Base-by-base conservation (phyloP, 2,329 filamentous ascomycete species). In the Cordyceps cateniannulata region DNA sequence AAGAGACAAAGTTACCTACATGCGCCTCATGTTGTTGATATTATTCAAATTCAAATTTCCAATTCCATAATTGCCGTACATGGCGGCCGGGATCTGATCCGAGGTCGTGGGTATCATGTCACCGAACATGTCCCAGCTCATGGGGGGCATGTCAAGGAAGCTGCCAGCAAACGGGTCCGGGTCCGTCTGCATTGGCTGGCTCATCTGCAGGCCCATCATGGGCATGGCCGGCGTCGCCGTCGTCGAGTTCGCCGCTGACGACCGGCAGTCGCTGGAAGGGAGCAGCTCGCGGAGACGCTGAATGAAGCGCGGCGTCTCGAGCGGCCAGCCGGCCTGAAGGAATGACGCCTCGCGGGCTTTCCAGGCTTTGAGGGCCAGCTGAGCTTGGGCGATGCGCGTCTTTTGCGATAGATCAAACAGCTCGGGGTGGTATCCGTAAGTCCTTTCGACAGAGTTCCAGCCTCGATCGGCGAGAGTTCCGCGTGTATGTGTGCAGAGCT, bases 351-450 rank as follows among this genome's bases (percentile, higher is more conserved):
- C 79, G 12, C 82, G 77, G n/a, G 70, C 72, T 62, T 72, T 76
- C 83, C 83, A 85, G 0, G 79, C 82, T 64, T 77, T 79, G 61
- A 84, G 71, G 4, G 79, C 73, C 48, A 79, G 77, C 22, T 78
- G 71, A 2, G 77, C 81, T 22, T 83, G 74, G 1, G 74, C 71
- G 1, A 72, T 65, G 62, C 81, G 74, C 14, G 71, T 68, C 65
- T 78, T 82, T 59, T 76, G 74, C 4, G 74, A 70, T 66, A 79
- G 70, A 66, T 84, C 80, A 56, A 76, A 76, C 3, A 85, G 71
- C 66, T 84, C 81, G 0, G 76, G 70, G 63, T 84, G 79, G 52
- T 76, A 78, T 1, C 68, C 64, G 67, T 83, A 85, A 3, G 79
- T 74, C 7, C 71, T 70, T 40, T 79, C 74, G 8, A 83, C 70